Base-by-base conservation (phyloP, 371 early-diverging fungal species). In the Lichtheimia ornata region DNA sequence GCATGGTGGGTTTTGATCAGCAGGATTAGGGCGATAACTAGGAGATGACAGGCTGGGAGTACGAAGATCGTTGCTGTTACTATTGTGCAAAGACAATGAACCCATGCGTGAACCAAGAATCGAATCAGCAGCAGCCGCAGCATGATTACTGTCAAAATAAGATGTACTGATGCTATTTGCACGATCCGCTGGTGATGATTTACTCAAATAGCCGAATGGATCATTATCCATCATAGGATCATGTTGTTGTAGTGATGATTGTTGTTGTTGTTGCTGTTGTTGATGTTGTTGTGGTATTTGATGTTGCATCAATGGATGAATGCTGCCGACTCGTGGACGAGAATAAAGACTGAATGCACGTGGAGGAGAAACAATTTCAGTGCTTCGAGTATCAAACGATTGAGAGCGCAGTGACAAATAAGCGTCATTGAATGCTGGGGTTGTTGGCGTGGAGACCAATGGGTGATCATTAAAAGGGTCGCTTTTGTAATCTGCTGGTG, bases 1-100 rank as follows among this genome's bases (percentile, higher is more conserved):
- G 82, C 98, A 96, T 0, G 97, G 97, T 15, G 96, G 96, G 69
- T 97, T 96, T 70, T 94, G 94, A 74, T 95, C 76, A 6, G 71
- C 76, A 24, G 69, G 71, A 14, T 67, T 74, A 51, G 59, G 55
- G 4, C 59, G 63, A n/a, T 56, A 63, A 27, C 45, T 61, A 2
- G 66, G 66, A 17, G 66, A 61, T 18, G 68, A 60, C 22, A 62
- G 35, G 41, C 59, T 59, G 43, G 58, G 59, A 45, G 68, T 20
- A 43, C 54, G 59, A 50, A 59, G 14, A 35, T 59, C 61, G 59
- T 20, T 45, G 20, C 12, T 51, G 49, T 28, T 40, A 9, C 13
- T 50, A 53, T 25, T 41, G 43, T 59, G 17, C 35, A 65, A 56
- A 28, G 57, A 58, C 14, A 60, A 20, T 15, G 66, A 58, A 6